Conservation (phyloP, 2,329 filamentous ascomycete species). For the Raffaelea arxii region DNA sequence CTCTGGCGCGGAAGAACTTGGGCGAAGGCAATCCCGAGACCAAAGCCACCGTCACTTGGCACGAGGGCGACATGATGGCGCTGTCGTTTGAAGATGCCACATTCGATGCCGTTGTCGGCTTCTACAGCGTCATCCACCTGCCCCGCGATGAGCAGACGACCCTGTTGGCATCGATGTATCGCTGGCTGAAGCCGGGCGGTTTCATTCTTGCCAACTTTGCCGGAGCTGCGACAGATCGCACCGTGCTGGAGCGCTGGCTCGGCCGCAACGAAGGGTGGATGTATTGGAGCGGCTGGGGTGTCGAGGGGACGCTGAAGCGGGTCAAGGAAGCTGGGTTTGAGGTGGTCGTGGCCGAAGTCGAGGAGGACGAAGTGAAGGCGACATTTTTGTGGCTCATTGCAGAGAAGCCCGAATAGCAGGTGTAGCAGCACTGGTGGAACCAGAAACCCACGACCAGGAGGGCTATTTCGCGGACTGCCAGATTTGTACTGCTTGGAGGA, state of each 20-base stretch:
- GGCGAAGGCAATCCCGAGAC: conserved; percentile 6
- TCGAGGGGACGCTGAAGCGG: conserved; percentile 20
- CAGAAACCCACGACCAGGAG: too few species aligned
- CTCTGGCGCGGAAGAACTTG: conserved; percentile 19
- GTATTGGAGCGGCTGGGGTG: conserved; percentile 32
- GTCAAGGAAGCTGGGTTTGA: conserved; percentile 23
- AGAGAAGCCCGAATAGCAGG: conserved; percentile 16
- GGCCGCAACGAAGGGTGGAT: conserved; percentile 30
- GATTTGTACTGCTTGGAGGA: background rate
- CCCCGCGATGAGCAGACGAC: conserved; percentile 37
- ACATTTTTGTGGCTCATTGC: conserved; percentile 32
- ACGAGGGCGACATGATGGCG: conserved; percentile 28
- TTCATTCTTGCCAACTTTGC: conserved; percentile 38
- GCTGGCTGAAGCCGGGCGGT: conserved; percentile 43
- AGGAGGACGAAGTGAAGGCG: conserved; percentile 20
- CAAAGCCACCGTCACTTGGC: conserved; percentile 15
- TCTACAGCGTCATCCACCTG: conserved; percentile 48
- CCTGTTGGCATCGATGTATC: conserved; percentile 31
- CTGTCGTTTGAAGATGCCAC: conserved; percentile 18
- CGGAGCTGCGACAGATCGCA: conserved; percentile 17
- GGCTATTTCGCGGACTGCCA: background rate
- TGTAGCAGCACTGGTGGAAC: too few species aligned
- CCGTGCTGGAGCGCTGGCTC: conserved; percentile 26
- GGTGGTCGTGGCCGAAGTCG: conserved; percentile 20
- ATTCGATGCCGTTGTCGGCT: conserved; percentile 38